Base-by-base conservation (phyloP, 192 early-diverging fungal genomes). In the Ambispora gerdemannii region DNA sequence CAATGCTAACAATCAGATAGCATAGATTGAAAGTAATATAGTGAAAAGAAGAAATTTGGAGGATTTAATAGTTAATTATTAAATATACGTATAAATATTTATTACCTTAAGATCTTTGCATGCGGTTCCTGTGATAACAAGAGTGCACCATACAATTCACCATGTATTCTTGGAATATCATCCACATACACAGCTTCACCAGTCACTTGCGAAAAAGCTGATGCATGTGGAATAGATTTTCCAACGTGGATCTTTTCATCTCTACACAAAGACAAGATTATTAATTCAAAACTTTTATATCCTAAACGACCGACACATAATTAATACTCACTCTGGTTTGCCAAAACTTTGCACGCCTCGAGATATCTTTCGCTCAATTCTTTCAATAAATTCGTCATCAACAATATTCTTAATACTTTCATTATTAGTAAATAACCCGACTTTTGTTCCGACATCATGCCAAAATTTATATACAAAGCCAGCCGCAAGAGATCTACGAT, bases 151-250 rank as follows among this genome's bases (percentile, higher is more conserved):
- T 90, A 86, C 55, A 87, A 70, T 77, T 95, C 93, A 75, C 83
- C 85, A n/a, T 78, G 69, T 6, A 87, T 49, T 34, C 73, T 75
- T 13, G 93, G 93, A 71, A 93, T 91, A 69, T 95, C 93, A 77
- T 95, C 92, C 1, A 87, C 72, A 73, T 93, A 95, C 30, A 85
- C 72, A 8, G 92, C 92, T 74, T 92, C 91, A 38, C 93, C 92
- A 22, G 92, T 94, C 25, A 84, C 84, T 72, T 95, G 93, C 79
- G 90, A 91, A 70, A 91, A 77, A 13, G 91, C 92, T 32, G 90
- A 82, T 38, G 88, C 55, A 71, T 94, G 92, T n/a, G 87, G 76
- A 20, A 91, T 78, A 28, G 78, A 74, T 62, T 87, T 80, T n/a
- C 90, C 90, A 43, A 93, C 86, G 4, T 87, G 61, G 6, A 70